A percentile compares a stretch with the other conserved stretches of the same genome.
phyloP scores from a whole-genome alignment of 345 rosid species.

The Reutealis trisperma region DNA sequence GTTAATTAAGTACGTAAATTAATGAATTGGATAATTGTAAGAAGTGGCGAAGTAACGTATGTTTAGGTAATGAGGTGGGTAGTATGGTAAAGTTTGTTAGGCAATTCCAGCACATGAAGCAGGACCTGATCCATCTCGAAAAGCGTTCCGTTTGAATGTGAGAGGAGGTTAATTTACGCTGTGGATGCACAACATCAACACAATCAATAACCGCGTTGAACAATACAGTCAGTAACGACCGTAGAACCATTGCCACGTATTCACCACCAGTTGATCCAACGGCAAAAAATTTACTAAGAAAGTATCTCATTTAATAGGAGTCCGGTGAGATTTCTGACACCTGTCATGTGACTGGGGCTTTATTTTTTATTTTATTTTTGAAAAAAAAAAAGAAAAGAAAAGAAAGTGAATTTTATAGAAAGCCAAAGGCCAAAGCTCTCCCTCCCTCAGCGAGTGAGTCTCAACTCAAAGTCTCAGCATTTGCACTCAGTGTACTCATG shows the following conservation, averaged over 20 bases:
- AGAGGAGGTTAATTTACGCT: slow-evolving; percentile 18
- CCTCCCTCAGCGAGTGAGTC: too few species aligned
- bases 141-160: slow-evolving; percentile 40
- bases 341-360: slow-evolving; percentile 52
- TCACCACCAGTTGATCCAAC: slow-evolving; percentile 13
- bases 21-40: too few species aligned
- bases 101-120: slow-evolving; percentile 39
- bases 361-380: too few species aligned
- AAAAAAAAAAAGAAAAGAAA: too few species aligned
- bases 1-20: too few species aligned
- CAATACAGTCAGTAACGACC: background rate
- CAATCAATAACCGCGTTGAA: slow-evolving; percentile 20
- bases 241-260: slow-evolving; percentile 5
- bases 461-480: too few species aligned
- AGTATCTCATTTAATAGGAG: slow-evolving; percentile 28
- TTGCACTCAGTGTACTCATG: too few species aligned
- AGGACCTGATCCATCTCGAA: slow-evolving; percentile 60
- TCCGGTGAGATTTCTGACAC: slow-evolving; percentile 50
- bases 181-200: slow-evolving; percentile 14
- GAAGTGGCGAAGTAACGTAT: too few species aligned
- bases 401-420: too few species aligned
- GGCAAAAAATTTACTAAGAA: background rate
- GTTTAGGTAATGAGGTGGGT: too few species aligned
- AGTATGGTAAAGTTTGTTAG: background rate
- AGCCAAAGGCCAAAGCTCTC: too few species aligned